A percentile compares a stretch with the other conserved stretches of the same genome.
phyloP scores from a whole-genome alignment of 2,329 filamentous ascomycete species.

The Fusarium sp. region DNA sequence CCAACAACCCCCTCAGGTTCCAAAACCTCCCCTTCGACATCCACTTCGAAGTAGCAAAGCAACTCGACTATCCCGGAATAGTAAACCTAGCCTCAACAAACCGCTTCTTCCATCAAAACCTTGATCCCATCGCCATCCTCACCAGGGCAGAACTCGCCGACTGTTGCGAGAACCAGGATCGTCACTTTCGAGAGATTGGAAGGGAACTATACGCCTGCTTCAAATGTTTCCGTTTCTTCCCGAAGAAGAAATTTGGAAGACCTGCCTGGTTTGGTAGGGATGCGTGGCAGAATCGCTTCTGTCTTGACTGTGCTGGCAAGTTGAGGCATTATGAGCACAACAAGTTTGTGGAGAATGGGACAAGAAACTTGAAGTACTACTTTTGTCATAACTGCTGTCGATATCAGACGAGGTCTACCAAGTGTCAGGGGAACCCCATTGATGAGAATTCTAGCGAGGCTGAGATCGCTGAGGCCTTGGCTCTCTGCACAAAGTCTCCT shows the following conservation, averaged over 20 bases:
- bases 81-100: slow-evolving; percentile 27
- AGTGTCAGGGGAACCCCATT: slow-evolving; percentile 12
- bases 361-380: slow-evolving; percentile 28
- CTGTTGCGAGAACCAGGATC: slow-evolving; percentile 17
- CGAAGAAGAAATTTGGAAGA: slow-evolving; percentile 22
- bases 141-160: not conserved
- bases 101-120: slow-evolving; percentile 15
- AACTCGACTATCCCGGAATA: slow-evolving; percentile 15
- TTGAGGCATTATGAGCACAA: slow-evolving; percentile 10
- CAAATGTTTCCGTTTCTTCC: slow-evolving; percentile 27
- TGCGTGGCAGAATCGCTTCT: slow-evolving; percentile 14
- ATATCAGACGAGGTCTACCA: slow-evolving; percentile 26
- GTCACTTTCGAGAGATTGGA: not conserved
- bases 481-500: slow-evolving; percentile 5
- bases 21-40: slow-evolving; percentile 33
- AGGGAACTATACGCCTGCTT: slow-evolving; percentile 27
- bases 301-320: slow-evolving; percentile 33
- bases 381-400: slow-evolving; percentile 38
- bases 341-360: not conserved
- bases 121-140: slow-evolving; percentile 17
- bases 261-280: not conserved
- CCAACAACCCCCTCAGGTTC: slow-evolving; percentile 2
- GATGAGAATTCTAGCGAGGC: not conserved
- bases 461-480: not conserved
- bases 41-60: slow-evolving; percentile 25